Base-by-base conservation (phyloP, 768 basidiomycete genomes). In the Serendipita sp. region DNA sequence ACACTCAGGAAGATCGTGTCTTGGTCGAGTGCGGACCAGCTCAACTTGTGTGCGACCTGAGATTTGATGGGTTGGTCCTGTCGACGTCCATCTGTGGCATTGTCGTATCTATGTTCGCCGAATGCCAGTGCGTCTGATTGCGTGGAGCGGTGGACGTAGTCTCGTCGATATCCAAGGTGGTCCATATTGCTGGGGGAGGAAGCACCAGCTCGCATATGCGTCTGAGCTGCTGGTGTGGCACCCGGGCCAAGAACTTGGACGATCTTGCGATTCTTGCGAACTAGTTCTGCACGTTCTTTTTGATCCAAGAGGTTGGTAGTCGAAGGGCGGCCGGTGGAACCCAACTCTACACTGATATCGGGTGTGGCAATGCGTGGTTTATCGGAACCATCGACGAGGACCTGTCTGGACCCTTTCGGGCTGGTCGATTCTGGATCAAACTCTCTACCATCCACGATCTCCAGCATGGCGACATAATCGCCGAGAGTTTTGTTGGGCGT, bases 211-310 rank as follows among this genome's bases (percentile, higher is more conserved):
- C 45, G 42, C 42, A 62, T 41, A 11, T 20, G 31, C 7, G 71
- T 65, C 14, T 38, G 38, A 38, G 5, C 7, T 38, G 38, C 38
- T 60, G 76, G 73, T 74, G 77, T 4, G 4, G n/a, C 2, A 85
- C 86, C 2, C 77, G 81, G 78, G 43, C 89, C 89, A 62, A 91
- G 84, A n/a, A 91, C 74, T 65, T 84, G 83, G n/a, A 85, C 77
- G 53, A 91, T 79, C 71, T 92, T 92, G 68, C 85, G 82, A 60
- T 83, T 81, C 67, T 84, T 85, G 61, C 81, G 77, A 33, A 91
- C 75, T 63, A 85, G 81, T 58, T 86, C 86, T 0, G 84, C 80
- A 31, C 89, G 86, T 66, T 86, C 82, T 11, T 78, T 75, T 17
- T 82, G 74, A 65, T 76, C 75, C 51, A 89, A 82, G 65, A 78